phyloP scores from a whole-genome alignment of 768 basidiomycete genomes.

The Amanita thiersii region DNA sequence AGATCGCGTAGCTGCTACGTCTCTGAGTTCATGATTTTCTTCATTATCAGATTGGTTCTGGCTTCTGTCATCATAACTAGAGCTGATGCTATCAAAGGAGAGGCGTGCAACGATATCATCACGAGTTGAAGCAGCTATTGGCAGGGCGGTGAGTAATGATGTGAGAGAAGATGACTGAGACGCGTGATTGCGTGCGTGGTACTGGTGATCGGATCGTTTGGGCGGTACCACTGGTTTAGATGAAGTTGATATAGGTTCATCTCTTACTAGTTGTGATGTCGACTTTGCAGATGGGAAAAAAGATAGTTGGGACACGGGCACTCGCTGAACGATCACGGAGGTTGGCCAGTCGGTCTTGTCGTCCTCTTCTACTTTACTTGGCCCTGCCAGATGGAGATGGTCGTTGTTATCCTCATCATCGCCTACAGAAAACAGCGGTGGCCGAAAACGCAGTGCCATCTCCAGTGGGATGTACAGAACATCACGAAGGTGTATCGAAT shows the following conservation, averaged over 20 bases:
- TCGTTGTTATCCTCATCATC: constrained; percentile 6
- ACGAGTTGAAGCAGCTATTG: constrained; percentile 43
- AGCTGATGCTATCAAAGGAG: constrained; percentile 44
- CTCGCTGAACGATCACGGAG: constrained; percentile 27
- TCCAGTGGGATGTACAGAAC: constrained; percentile 75
- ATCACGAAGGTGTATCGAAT: constrained; percentile 83
- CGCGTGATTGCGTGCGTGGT: constrained; percentile 20
- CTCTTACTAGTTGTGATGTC: constrained; percentile 11
- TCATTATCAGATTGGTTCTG: neutral
- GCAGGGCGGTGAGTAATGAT: constrained; percentile 37
- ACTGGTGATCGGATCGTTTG: constrained; percentile 11
- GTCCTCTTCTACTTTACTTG: neutral
- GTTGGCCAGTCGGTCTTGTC: neutral
- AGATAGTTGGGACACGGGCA: constrained; percentile 43
- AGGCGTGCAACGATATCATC: constrained; percentile 48
- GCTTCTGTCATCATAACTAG: constrained; percentile 28
- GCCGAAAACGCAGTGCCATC: constrained; percentile 30
- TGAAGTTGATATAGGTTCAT: constrained; percentile 7
- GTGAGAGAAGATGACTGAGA: constrained; percentile 28
- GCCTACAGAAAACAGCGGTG: constrained; percentile 13
- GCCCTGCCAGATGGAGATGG: constrained; percentile 1
- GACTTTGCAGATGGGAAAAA: constrained; percentile 41
- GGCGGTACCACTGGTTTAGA: constrained; percentile 9
- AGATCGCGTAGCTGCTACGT: neutral
- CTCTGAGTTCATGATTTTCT: constrained; percentile 6